Evolutionary conservation across 768 basidiomycete species (phyloP), one percentile per base, ranked within the genome.

Genomic region (Cystoderma amianthinum): DNA sequence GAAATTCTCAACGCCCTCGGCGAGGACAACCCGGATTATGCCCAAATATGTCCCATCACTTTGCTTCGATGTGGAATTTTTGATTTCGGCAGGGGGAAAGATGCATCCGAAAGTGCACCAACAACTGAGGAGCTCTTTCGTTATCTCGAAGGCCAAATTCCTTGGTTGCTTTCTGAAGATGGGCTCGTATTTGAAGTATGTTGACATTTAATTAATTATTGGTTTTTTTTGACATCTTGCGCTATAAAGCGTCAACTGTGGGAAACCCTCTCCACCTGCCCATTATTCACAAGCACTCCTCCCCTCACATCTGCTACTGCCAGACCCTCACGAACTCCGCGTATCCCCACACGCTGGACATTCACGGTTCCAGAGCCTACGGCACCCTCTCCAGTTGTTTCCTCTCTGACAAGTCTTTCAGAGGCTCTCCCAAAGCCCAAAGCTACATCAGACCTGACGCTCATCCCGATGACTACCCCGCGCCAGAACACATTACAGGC

Each of bases 401-500:
- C 56, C 37, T 69, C 71, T 7, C 54, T 76, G 18, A 28, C 25
- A 7, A 7, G 7, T 28, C 25, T 28, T n/a, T 7, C 25, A 28
- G 7, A 7, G 7, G 25, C 25, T n/a, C 25, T 28, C n/a, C 25
- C 25, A 7, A 7, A n/a, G 7, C n/a, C n/a, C n/a, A 28, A 7
- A 7, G 25, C 7, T 28, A 7, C 25, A 28, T 28, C 25, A n/a
- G n/a, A 7, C 7, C 25, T 28, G n/a, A 7, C 25, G 7, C 51
- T 53, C 15, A 48, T 55, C n/a, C 36, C 59, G 7, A 55, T 52
- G 35, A 51, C 58, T 18, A 68, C 59, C 33, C 63, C 69, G 5
- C 66, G 68, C 51, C 82, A 85, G 49, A 71, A 78, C 50, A 79
- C 80, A 7, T 62, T 88, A 5, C 74, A 87, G 53, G 56, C 74